A percentile compares a stretch with the other conserved stretches of the same genome.
Evolutionary conservation across 1,284 basidiomycete species (phyloP).

Genomic region (Schizopora paradoxa): DNA sequence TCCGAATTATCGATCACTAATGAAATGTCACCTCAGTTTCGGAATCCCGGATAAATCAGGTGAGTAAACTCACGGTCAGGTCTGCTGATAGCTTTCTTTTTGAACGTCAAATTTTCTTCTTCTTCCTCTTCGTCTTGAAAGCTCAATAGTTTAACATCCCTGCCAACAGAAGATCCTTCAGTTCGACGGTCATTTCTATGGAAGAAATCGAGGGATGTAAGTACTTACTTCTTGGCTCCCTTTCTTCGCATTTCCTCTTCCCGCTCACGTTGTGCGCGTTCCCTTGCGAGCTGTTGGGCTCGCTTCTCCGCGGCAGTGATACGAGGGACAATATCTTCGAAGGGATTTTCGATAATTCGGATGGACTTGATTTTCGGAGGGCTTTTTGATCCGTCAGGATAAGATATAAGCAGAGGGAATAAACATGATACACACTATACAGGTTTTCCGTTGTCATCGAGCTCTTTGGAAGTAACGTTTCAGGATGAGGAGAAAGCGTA

Average conservation of each 20-base stretch:
- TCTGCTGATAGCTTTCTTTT: conserved; percentile 76
- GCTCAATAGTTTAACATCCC: conserved; percentile 82
- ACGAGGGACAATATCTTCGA: conserved; percentile 91
- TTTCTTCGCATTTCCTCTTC: conserved; percentile 71
- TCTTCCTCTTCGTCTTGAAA: conserved; percentile 77
- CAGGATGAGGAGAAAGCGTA: background rate
- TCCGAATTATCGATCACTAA: conserved; percentile 50
- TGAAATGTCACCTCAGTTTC: background rate
- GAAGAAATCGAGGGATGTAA: background rate
- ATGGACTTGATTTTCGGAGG: conserved; percentile 87
- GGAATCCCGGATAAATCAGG: background rate
- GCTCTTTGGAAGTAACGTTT: conserved; percentile 46
- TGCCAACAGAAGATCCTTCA: conserved; percentile 28
- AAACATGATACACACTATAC: conserved; percentile 61
- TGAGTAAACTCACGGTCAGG: conserved; percentile 70
- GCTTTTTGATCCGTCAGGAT: conserved; percentile 33
- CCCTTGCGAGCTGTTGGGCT: conserved; percentile 73
- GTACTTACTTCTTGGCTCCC: conserved; percentile 76
- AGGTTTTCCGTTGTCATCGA: conserved; percentile 78
- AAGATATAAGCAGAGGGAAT: background rate
- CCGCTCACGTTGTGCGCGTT: conserved; percentile 69
- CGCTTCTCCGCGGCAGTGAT: conserved; percentile 90
- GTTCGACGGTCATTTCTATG: conserved; percentile 10
- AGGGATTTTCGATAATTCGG: conserved; percentile 88
- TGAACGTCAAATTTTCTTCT: conserved; percentile 43